A percentile compares a stretch with the other conserved stretches of the same genome.
Conservation (phyloP, 2,329 filamentous ascomycete genomes). For the Cryphonectria parasitica region DNA sequence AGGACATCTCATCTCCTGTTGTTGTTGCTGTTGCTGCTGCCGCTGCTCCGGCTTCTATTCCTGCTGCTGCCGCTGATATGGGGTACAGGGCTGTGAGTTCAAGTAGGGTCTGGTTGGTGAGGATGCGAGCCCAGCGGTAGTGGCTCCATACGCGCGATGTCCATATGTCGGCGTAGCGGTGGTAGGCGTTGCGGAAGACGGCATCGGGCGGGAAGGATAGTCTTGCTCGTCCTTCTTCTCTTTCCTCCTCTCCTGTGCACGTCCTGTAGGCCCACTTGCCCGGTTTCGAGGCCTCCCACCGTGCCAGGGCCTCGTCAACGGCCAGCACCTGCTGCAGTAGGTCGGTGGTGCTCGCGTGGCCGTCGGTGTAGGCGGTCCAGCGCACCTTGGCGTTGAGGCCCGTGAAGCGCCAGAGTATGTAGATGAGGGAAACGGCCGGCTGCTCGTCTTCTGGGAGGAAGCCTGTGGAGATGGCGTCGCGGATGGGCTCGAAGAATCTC, state of each 20-base stretch:
- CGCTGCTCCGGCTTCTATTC: neutral
- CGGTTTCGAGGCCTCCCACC: constrained; percentile 43
- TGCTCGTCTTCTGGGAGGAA: constrained; percentile 43
- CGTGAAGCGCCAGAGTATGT: constrained; percentile 46
- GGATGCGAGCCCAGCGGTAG: constrained; percentile 61
- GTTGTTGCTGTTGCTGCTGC: neutral
- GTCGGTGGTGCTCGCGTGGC: constrained; percentile 39
- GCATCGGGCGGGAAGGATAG: constrained; percentile 43
- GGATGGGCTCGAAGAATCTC: constrained; percentile 48
- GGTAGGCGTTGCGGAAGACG: constrained; percentile 57
- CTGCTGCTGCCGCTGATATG: constrained; percentile 36
- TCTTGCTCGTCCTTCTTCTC: too few relatives aligned
- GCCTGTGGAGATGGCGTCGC: constrained; percentile 8
- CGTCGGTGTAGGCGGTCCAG: constrained; percentile 43
- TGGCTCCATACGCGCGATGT: constrained; percentile 61
- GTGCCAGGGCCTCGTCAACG: constrained; percentile 45
- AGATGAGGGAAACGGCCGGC: constrained; percentile 45
- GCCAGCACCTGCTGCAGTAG: constrained; percentile 45
- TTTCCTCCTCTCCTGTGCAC: constrained; percentile 34
- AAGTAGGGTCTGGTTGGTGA: constrained; percentile 55
- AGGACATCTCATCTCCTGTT: neutral
- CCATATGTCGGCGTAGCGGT: constrained; percentile 59
- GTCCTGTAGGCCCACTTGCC: constrained; percentile 45
- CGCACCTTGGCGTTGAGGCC: constrained; percentile 44
- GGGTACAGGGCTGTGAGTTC: constrained; percentile 45